phyloP scores from a whole-genome alignment of 2,329 filamentous ascomycete genomes.

The Claviceps sp. region DNA sequence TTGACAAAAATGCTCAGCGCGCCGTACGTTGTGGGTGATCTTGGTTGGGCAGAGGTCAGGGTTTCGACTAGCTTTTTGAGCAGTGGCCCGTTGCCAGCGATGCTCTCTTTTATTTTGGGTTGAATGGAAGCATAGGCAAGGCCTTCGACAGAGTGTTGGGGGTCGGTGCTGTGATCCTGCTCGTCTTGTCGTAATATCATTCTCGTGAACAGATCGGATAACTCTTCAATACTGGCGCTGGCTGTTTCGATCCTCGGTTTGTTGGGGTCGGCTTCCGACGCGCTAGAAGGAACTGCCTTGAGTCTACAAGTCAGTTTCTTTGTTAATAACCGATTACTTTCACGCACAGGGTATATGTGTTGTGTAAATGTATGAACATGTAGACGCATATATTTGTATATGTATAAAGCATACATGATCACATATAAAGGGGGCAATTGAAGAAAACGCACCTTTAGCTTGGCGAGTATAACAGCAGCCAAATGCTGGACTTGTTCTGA shows the following conservation, averaged over 20 bases:
- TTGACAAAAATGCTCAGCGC: slow-evolving; percentile 77
- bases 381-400: not conserved
- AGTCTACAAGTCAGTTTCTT: slow-evolving; percentile 34
- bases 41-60: slow-evolving; percentile 43
- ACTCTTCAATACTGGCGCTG: slow-evolving; percentile 50
- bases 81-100: slow-evolving; percentile 55
- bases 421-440: not conserved
- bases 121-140: slow-evolving; percentile 85
- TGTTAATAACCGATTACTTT: slow-evolving; percentile 14
- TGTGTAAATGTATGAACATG: not conserved
- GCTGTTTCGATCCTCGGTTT: slow-evolving; percentile 36
- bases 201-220: slow-evolving; percentile 49
- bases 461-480: slow-evolving; percentile 64
- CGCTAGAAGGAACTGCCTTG: slow-evolving; percentile 41
- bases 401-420: not conserved
- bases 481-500: slow-evolving; percentile 48
- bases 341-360: not conserved
- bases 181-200: slow-evolving; percentile 50
- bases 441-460: slow-evolving; percentile 39
- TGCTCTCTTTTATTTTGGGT: slow-evolving; percentile 68
- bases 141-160: slow-evolving; percentile 71
- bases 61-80: slow-evolving; percentile 55
- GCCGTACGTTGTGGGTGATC: slow-evolving; percentile 68
- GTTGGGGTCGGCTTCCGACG: slow-evolving; percentile 23
- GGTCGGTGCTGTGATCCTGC: slow-evolving; percentile 32